A percentile compares a stretch with the other conserved stretches of the same genome.
Evolutionary conservation across 2,329 filamentous ascomycete genomes (phyloP).

Genomic region (Claviceps africana): DNA sequence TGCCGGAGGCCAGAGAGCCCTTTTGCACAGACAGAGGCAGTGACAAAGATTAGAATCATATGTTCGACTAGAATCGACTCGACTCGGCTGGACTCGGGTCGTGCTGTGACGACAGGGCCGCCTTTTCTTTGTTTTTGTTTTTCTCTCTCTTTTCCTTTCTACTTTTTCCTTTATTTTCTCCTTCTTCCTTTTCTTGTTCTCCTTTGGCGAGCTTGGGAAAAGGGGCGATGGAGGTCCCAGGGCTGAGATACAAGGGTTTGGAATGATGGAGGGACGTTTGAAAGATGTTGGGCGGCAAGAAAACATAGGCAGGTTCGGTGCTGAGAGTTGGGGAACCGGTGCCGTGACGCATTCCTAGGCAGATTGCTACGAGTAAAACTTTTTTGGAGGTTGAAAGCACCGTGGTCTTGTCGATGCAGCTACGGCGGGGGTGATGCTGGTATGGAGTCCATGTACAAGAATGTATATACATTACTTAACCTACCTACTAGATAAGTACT

Average conservation of each 20-base stretch:
- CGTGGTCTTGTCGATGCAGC: not conserved
- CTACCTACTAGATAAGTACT: no score
- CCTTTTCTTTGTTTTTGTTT: not conserved
- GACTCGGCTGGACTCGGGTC: not conserved
- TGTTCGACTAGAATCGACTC: not conserved
- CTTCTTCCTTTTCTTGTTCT: not conserved
- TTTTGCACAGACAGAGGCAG: not conserved
- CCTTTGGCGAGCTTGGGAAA: not conserved
- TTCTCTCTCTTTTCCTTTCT: not conserved
- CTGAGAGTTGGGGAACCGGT: not conserved
- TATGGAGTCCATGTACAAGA: not conserved
- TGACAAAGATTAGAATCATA: not conserved
- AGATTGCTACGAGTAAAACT: slow-evolving; percentile 9
- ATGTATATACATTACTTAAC: no score
- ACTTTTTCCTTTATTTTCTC: no score
- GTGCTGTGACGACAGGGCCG: not conserved
- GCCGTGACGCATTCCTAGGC: slow-evolving; percentile 7
- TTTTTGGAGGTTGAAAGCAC: slow-evolving; percentile 2
- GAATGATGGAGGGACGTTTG: not conserved
- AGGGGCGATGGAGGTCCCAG: not conserved
- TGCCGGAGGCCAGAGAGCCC: not conserved
- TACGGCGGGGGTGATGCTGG: not conserved
- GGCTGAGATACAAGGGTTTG: not conserved
- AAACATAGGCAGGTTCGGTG: not conserved
- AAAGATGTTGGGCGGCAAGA: not conserved